Conservation (phyloP, 2,329 filamentous ascomycete genomes). For the Parafenestella ontariensis region DNA sequence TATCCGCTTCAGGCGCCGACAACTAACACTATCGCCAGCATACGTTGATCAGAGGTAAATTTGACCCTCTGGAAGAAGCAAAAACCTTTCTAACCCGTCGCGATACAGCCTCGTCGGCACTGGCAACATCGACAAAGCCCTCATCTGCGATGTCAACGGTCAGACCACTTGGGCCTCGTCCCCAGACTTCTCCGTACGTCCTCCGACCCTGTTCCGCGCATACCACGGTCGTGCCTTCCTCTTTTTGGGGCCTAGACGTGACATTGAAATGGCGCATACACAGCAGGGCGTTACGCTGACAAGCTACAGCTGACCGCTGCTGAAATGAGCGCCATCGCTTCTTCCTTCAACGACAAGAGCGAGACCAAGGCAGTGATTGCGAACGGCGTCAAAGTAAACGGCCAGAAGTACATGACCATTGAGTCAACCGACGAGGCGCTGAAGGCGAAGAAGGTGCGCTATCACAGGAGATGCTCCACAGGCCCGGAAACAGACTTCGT, state of each 20-base stretch:
- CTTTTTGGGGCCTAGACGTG: too few relatives aligned
- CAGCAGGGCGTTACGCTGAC: slow-evolving; percentile 18
- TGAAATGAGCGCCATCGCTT: slow-evolving; percentile 64
- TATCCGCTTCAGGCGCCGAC: slow-evolving; percentile 3
- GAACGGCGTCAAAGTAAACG: slow-evolving; percentile 77
- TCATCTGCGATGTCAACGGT: slow-evolving; percentile 58
- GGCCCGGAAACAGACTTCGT: neutral
- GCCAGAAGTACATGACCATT: slow-evolving; percentile 79
- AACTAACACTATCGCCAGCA: slow-evolving; percentile 41
- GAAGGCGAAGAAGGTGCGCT: slow-evolving; percentile 82
- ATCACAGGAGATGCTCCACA: neutral
- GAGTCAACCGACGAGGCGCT: slow-evolving; percentile 78
- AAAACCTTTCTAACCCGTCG: slow-evolving; percentile 20
- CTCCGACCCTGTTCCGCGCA: slow-evolving; percentile 7
- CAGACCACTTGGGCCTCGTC: slow-evolving; percentile 76
- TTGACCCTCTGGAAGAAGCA: neutral
- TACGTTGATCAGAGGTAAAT: slow-evolving; percentile 52
- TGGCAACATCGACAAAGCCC: slow-evolving; percentile 56
- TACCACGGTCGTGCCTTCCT: too few relatives aligned
- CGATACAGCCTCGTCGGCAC: slow-evolving; percentile 50
- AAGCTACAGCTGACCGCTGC: slow-evolving; percentile 56
- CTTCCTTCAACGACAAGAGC: slow-evolving; percentile 61
- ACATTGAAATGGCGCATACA: neutral
- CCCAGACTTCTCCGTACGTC: slow-evolving; percentile 81
- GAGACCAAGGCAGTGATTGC: slow-evolving; percentile 71